A percentile compares a stretch with the other conserved stretches of the same genome.
phyloP scores from a whole-genome alignment of 345 rosid genomes.

The Euphorbia lathyris region DNA sequence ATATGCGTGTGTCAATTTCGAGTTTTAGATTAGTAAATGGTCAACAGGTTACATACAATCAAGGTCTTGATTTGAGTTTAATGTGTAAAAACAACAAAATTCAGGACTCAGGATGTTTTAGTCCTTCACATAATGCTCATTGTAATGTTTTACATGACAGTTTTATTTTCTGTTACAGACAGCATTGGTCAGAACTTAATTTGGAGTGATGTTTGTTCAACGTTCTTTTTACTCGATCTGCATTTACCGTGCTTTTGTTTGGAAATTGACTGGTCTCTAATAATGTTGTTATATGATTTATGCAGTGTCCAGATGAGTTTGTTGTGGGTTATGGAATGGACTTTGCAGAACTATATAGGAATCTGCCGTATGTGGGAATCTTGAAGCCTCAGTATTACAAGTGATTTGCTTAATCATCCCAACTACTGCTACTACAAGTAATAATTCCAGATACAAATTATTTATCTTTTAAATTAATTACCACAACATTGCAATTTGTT shows the following conservation, averaged over 20 bases:
- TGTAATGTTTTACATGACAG: no score
- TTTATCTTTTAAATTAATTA: no score
- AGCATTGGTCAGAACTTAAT: not conserved
- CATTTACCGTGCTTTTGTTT: no score
- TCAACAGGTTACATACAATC: no score
- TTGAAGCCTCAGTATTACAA: constrained; percentile 70
- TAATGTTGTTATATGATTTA: not conserved
- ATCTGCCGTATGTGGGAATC: constrained; percentile 80
- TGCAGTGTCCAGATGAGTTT: constrained; percentile 84
- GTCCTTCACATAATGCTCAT: no score
- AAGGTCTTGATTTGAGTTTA: no score
- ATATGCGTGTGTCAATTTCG: not conserved
- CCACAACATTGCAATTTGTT: no score
- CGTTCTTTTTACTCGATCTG: not conserved
- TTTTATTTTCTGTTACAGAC: not conserved
- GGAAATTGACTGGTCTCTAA: not conserved
- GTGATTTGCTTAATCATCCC: constrained; percentile 18
- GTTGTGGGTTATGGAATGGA: constrained; percentile 97
- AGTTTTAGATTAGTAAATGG: no score
- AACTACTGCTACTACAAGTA: not conserved
- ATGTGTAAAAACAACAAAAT: no score
- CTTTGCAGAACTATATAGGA: constrained; percentile 80
- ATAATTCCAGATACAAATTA: not conserved
- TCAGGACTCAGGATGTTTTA: no score
- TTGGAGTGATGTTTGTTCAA: not conserved